These are phyloP conservation scores for Elsinoe arachidis DNA, from an alignment of 2,329 filamentous ascomycete genomes.

Conservation along the genomic window DNA sequence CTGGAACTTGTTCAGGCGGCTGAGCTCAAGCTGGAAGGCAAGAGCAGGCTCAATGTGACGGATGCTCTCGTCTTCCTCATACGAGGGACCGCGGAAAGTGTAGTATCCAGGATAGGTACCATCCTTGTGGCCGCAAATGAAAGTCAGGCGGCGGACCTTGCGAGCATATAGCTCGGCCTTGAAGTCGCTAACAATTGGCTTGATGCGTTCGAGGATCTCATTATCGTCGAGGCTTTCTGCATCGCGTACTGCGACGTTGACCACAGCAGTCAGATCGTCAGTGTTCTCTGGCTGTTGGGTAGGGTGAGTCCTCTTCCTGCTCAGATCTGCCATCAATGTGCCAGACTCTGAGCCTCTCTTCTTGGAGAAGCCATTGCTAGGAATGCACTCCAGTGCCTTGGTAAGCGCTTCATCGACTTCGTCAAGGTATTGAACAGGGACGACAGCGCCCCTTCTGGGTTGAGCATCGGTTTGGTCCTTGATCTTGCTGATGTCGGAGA, in stretches of 20 bases:
- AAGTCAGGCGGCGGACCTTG: conserved; percentile 80
- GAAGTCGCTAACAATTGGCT: conserved; percentile 65
- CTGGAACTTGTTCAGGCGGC: conserved; percentile 89
- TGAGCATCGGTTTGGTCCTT: conserved; percentile 62
- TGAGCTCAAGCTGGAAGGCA: conserved; percentile 96
- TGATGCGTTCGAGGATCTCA: conserved; percentile 69
- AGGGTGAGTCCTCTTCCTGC: conserved; percentile 52
- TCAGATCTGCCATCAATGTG: conserved; percentile 60
- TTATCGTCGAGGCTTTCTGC: conserved; percentile 74
- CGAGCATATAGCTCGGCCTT: conserved; percentile 76
- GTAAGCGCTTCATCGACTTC: conserved; percentile 81
- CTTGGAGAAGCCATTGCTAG: conserved; percentile 31
- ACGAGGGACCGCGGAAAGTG: conserved; percentile 90
- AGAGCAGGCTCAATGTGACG: conserved; percentile 94
- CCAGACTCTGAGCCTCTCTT: conserved; percentile 47
- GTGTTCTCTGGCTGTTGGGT: conserved; percentile 37
- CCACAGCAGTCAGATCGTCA: conserved; percentile 81
- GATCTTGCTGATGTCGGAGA: conserved; percentile 93
- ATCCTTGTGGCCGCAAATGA: conserved; percentile 91
- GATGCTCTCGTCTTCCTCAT: conserved; percentile 87
- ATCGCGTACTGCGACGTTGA: conserved; percentile 86
- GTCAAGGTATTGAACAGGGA: conserved; percentile 87
- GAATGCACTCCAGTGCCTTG: conserved; percentile 78
- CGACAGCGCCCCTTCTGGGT: conserved; percentile 82
- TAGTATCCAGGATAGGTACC: conserved; percentile 95